Evolutionary conservation across 2,329 filamentous ascomycete genomes (phyloP), one percentile per base, ranked within the genome.

Genomic region (Aureobasidium sp.): DNA sequence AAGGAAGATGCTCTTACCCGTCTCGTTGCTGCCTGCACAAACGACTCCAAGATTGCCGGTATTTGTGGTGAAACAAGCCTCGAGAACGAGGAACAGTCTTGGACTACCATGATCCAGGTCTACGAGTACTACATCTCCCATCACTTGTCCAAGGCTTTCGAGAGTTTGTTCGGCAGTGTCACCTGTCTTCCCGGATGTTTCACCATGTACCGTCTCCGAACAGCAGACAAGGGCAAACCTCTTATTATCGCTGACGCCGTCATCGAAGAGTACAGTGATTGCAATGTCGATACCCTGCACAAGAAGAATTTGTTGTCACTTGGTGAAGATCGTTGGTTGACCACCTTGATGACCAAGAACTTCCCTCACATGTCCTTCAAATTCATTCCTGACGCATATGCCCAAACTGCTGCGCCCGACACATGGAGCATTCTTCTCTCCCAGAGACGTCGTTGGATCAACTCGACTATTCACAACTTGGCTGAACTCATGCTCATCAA

Each of bases 41-140:
- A 97, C 70, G 91, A 99, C 73, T 87, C 91, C 35, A 96, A 95
- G 79, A 96, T 99, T 77, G 91, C 90, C 27, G 94, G 93, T 77
- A 97, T 97, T 65, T 99, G 94, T 73, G 94, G 94, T 72, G 94
- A 99, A 75, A 99, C 94, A 1, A 94, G 88, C 74, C 81, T 99
- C 70, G 90, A 97, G 73, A 99, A 99, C 70, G 93, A 97, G 74
- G 91, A 97, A 69, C 84, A 87, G 67, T 92, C 87, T 70, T 97
- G 92, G 91, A 96, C 91, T 90, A 99, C 94, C 14, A 99, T 99
- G 94, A 99, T 99, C 70, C 94, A 99, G 75, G 94, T 99, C 66
- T 99, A 99, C 78, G 94, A 99, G 75, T 99, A 99, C 80, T 99
- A 92, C 75, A 99, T 99, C 72, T 97, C 94, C 33, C 94, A 99